Conservation (phyloP, 129 eudicot genomes). For the Lactuca saligna region DNA sequence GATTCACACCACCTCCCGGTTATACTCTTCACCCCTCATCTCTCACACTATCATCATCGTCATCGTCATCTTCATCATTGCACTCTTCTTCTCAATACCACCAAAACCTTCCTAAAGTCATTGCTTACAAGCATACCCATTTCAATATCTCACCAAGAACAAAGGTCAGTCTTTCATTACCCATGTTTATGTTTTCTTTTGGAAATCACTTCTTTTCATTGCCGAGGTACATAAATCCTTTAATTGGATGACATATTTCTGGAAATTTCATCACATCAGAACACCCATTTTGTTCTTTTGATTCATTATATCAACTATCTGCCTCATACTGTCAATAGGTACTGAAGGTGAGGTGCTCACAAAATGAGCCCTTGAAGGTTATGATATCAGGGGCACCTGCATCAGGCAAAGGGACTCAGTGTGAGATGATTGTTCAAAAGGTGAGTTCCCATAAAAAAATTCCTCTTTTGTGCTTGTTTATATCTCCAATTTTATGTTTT, state of each 20-base stretch:
- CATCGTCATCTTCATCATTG: constrained; percentile 24
- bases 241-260: not conserved
- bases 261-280: not conserved
- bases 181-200: not conserved
- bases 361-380: constrained; percentile 74
- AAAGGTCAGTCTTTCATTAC: constrained; percentile 46
- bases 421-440: constrained; percentile 83
- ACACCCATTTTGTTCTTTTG: not conserved
- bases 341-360: constrained; percentile 50
- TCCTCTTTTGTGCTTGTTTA: constrained; percentile 2
- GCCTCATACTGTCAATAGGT: constrained; percentile 33
- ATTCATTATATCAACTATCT: not conserved
- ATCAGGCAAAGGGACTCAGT: constrained; percentile 97
- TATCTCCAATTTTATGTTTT: constrained; percentile 2
- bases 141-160: constrained; percentile 33
- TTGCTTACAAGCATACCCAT: constrained; percentile 27
- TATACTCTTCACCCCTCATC: constrained; percentile 31
- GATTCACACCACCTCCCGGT: constrained; percentile 27
- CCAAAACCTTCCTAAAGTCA: constrained; percentile 30
- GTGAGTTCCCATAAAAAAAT: constrained; percentile 30
- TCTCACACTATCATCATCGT: constrained; percentile 16
- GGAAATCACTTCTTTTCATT: not conserved
- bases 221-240: not conserved
- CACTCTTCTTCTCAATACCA: constrained; percentile 35
- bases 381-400: constrained; percentile 99